Evolutionary conservation across 306 rosid species (phyloP).

Genomic region (Luffa aegyptiaca): DNA sequence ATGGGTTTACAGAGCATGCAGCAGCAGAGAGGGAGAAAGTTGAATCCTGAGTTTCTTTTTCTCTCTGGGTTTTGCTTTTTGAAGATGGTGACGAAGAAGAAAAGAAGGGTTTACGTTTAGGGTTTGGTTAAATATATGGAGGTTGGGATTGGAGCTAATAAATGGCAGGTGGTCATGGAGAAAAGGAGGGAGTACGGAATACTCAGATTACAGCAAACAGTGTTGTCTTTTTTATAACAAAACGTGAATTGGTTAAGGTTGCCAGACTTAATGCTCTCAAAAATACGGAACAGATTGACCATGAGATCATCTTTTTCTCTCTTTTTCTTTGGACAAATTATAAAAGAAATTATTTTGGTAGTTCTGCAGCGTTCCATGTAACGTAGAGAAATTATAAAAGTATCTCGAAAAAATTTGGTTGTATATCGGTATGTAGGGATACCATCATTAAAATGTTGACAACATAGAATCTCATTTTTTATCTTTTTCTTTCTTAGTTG

Average conservation of each 20-base stretch:
- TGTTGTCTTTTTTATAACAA: not conserved
- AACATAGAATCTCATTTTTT: no score
- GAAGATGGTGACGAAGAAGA: not conserved
- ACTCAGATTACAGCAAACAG: not conserved
- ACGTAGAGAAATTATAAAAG: no score
- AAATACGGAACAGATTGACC: not conserved
- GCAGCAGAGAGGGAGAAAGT: not conserved
- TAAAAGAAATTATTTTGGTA: no score
- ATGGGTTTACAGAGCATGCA: not conserved
- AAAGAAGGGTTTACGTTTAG: no score
- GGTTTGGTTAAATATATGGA: no score
- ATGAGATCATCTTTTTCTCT: not conserved
- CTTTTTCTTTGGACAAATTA: no score
- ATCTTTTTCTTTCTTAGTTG: no score
- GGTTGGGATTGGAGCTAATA: not conserved
- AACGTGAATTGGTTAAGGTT: conserved; percentile 1
- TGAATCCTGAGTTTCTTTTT: not conserved
- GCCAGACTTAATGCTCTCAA: not conserved
- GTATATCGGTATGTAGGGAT: no score
- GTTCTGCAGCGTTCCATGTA: no score
- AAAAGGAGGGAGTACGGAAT: not conserved
- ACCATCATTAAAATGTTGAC: no score
- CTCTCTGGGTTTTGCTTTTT: no score
- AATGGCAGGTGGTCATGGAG: not conserved
- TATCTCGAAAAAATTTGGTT: no score